phyloP scores from a whole-genome alignment of 1,284 basidiomycete genomes.

The Pseudozyma flocculosa region DNA sequence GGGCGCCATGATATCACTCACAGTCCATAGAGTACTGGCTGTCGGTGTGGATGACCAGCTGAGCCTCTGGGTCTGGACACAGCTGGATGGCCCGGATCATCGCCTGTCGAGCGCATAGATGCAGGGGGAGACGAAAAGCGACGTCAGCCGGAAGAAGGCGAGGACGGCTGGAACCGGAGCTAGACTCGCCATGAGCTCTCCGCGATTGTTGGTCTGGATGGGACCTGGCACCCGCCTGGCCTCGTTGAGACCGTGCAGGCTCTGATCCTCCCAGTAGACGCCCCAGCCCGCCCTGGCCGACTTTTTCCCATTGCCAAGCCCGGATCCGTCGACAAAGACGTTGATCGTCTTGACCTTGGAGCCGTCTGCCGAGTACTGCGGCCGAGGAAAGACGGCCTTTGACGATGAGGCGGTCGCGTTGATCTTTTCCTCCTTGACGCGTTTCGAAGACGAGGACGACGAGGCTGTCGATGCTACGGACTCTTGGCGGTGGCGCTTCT shows the following conservation, averaged over 20 bases:
- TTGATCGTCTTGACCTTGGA: slow-evolving; percentile 1
- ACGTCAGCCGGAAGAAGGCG: too few species aligned
- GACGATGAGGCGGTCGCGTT: not conserved
- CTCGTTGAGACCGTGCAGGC: slow-evolving; percentile 65
- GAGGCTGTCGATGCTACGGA: not conserved
- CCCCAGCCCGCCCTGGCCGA: slow-evolving; percentile 50
- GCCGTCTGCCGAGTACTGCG: too few species aligned
- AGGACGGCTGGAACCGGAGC: too few species aligned
- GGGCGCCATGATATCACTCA: too few species aligned
- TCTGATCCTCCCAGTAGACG: slow-evolving; percentile 41
- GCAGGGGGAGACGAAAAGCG: not conserved
- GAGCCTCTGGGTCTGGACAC: slow-evolving; percentile 62
- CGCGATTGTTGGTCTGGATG: slow-evolving; percentile 79
- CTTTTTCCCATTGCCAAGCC: slow-evolving; percentile 69
- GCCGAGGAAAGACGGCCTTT: slow-evolving; percentile 1
- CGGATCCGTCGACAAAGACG: slow-evolving; percentile 80
- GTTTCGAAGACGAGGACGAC: not conserved
- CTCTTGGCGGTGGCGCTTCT: not conserved
- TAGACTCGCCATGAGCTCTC: slow-evolving; percentile 70
- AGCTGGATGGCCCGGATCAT: slow-evolving; percentile 73
- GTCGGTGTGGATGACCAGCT: slow-evolving; percentile 71
- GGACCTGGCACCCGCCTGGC: slow-evolving; percentile 74
- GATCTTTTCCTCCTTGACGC: not conserved
- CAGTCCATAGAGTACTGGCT: slow-evolving; percentile 71
- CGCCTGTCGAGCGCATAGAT: slow-evolving; percentile 62